Conservation (phyloP, 345 rosid species). For the Noccaea bulbosa region DNA sequence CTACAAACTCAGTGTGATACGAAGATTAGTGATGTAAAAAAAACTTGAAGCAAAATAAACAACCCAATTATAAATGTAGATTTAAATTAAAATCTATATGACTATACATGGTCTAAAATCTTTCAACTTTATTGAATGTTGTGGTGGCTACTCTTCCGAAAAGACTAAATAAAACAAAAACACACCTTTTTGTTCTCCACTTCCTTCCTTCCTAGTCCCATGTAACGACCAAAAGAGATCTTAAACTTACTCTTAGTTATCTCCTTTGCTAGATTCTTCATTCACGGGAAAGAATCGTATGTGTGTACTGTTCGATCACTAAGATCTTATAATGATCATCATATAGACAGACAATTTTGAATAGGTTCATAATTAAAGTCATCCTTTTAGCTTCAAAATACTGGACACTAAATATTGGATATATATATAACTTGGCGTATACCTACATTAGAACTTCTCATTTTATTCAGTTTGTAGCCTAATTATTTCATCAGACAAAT, state of each 20-base stretch:
- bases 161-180: slow-evolving; percentile 34
- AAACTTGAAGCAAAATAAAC: neutral
- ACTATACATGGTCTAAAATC: slow-evolving; percentile 28
- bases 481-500: slow-evolving; percentile 20
- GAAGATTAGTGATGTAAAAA: neutral
- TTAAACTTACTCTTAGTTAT: slow-evolving; percentile 29
- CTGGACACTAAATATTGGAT: slow-evolving; percentile 4
- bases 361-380: slow-evolving; percentile 17
- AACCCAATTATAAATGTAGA: neutral
- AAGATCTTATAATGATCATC: slow-evolving; percentile 26
- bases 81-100: neutral
- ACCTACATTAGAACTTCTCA: neutral
- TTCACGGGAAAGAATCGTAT: slow-evolving; percentile 30
- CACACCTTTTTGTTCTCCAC: slow-evolving; percentile 20
- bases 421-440: slow-evolving; percentile 6
- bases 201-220: slow-evolving; percentile 33
- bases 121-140: slow-evolving; percentile 27
- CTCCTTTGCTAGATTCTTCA: slow-evolving; percentile 37
- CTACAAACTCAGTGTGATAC: neutral
- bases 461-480: slow-evolving; percentile 12
- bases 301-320: slow-evolving; percentile 1
- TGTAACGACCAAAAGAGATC: slow-evolving; percentile 42
- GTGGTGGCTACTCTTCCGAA: slow-evolving; percentile 20
- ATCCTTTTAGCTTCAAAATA: slow-evolving; percentile 11
- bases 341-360: neutral